Percentiles rank a stretch among this genome's conserved stretches.
These are phyloP conservation scores for Rhodocollybia butyracea DNA, from an alignment of 768 basidiomycete genomes.

Conservation along the genomic window DNA sequence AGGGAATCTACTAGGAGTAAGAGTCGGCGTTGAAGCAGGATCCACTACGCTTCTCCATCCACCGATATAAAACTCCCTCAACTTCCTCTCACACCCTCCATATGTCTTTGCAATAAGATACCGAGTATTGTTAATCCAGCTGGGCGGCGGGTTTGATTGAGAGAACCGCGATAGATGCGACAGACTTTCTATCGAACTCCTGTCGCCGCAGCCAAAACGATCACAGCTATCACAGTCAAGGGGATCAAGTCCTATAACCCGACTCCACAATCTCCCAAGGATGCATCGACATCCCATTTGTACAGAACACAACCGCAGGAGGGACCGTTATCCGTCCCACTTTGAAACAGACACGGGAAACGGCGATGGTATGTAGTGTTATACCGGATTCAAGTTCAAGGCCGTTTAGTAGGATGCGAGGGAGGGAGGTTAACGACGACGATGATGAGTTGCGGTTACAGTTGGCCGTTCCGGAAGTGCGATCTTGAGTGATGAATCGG, in stretches of 20 bases:
- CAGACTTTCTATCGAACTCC: neutral
- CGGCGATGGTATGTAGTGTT: slow-evolving; percentile 56
- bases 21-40: too few relatives aligned
- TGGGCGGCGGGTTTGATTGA: slow-evolving; percentile 41
- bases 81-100: slow-evolving; percentile 31
- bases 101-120: slow-evolving; percentile 26
- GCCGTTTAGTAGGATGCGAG: neutral
- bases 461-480: neutral
- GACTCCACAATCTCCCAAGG: neutral
- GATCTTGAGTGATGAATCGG: slow-evolving; percentile 39
- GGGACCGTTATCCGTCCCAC: slow-evolving; percentile 70
- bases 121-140: slow-evolving; percentile 39
- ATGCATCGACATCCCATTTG: slow-evolving; percentile 50
- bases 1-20: too few relatives aligned
- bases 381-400: slow-evolving; percentile 41
- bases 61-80: slow-evolving; percentile 40
- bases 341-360: slow-evolving; percentile 71
- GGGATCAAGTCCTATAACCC: neutral
- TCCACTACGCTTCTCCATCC: slow-evolving; percentile 63
- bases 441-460: neutral
- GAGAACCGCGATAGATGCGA: slow-evolving; percentile 16
- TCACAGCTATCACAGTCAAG: too few relatives aligned
- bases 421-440: neutral
- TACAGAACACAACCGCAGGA: slow-evolving; percentile 56
- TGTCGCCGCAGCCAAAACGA: neutral